Evolutionary conservation across 2,329 filamentous ascomycete species (phyloP).

Genomic region (Fusarium domesticum): DNA sequence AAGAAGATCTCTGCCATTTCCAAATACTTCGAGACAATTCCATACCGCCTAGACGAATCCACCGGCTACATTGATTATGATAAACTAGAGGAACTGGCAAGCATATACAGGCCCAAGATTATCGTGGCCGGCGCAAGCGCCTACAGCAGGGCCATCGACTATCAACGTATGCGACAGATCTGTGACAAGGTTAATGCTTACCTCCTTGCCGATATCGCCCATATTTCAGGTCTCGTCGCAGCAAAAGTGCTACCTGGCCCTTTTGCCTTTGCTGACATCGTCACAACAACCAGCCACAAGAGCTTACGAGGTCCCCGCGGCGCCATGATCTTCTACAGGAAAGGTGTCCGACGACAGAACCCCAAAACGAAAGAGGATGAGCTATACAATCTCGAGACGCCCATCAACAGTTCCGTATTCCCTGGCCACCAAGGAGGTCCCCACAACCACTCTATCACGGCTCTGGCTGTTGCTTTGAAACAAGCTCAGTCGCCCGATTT

Average conservation of each 20-base stretch:
- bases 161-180: slow-evolving; percentile 85
- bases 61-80: slow-evolving; percentile 96
- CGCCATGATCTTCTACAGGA: slow-evolving; percentile 98
- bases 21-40: slow-evolving; percentile 98
- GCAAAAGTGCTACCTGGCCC: slow-evolving; percentile 88
- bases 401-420: slow-evolving; percentile 96
- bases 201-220: slow-evolving; percentile 92
- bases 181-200: slow-evolving; percentile 91
- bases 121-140: slow-evolving; percentile 93
- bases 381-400: slow-evolving; percentile 84
- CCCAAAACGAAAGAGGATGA: slow-evolving; percentile 82
- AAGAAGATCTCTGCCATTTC: slow-evolving; percentile 98
- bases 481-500: slow-evolving; percentile 89
- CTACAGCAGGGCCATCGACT: slow-evolving; percentile 95
- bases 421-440: slow-evolving; percentile 97
- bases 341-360: slow-evolving; percentile 79
- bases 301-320: slow-evolving; percentile 91
- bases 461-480: slow-evolving; percentile 88
- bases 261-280: slow-evolving; percentile 86
- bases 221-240: slow-evolving; percentile 91
- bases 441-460: slow-evolving; percentile 98
- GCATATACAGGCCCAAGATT: slow-evolving; percentile 90
- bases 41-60: slow-evolving; percentile 85
- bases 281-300: slow-evolving; percentile 98
- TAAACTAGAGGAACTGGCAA: slow-evolving; percentile 80